phyloP scores from a whole-genome alignment of 1,284 basidiomycete genomes.

The Serendipita sp. region DNA sequence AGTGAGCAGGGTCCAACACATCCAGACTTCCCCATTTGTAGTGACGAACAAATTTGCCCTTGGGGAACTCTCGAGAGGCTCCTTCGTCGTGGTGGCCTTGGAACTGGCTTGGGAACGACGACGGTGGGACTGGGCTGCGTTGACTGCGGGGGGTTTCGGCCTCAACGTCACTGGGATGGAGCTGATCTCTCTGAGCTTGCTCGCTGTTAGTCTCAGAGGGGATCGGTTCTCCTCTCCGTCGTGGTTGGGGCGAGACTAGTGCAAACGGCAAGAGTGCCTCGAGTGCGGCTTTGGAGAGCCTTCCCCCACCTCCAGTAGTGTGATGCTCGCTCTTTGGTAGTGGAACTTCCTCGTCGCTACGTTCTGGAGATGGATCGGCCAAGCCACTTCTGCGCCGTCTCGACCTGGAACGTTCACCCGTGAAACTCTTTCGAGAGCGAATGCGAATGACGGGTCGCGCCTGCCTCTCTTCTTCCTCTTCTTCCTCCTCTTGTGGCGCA shows the following conservation, averaged over 20 bases:
- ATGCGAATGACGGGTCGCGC: conserved; percentile 63
- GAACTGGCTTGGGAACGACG: conserved; percentile 22
- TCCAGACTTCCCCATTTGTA: conserved; percentile 75
- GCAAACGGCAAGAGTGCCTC: conserved; percentile 48
- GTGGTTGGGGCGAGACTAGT: conserved; percentile 54
- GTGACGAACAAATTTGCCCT: conserved; percentile 55
- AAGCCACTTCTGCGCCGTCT: conserved; percentile 29
- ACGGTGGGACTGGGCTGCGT: conserved; percentile 24
- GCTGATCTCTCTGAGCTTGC: neutral
- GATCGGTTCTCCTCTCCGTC: conserved; percentile 13
- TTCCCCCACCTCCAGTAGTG: neutral
- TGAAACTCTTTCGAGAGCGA: conserved; percentile 45
- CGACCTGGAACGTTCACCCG: conserved; percentile 30
- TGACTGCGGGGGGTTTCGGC: conserved; percentile 31
- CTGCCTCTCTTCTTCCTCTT: conserved; percentile 31
- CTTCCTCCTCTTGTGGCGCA: conserved; percentile 23
- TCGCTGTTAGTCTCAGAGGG: neutral
- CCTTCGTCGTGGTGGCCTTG: conserved; percentile 30
- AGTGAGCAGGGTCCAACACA: conserved; percentile 66
- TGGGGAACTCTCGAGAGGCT: conserved; percentile 26
- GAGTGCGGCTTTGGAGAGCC: conserved; percentile 11
- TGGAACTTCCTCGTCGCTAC: conserved; percentile 25
- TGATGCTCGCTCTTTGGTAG: conserved; percentile 8
- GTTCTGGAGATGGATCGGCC: conserved; percentile 24
- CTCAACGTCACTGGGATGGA: conserved; percentile 13